Conservation (phyloP, 495 filamentous ascomycete genomes). For the Penicillium simplicissimum region DNA sequence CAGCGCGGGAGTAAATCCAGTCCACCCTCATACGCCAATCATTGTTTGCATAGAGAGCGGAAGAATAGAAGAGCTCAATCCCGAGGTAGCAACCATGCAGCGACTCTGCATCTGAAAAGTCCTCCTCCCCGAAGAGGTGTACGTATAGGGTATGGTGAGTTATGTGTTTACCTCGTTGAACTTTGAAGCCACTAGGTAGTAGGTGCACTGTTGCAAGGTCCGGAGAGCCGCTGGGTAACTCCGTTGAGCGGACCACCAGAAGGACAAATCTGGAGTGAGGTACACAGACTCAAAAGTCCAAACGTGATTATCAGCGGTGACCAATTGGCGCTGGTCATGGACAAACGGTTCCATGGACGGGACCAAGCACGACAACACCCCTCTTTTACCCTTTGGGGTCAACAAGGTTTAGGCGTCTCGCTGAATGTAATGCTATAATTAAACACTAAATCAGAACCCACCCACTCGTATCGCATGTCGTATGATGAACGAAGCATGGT, state of each 20-base stretch:
- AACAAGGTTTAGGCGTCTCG: not conserved
- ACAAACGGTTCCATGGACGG: not conserved
- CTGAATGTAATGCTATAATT: slow-evolving; percentile 6
- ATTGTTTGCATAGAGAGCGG: slow-evolving; percentile 15
- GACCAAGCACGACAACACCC: slow-evolving; percentile 3
- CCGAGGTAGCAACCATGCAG: slow-evolving; percentile 42
- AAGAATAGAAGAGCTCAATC: slow-evolving; percentile 22
- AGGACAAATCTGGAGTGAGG: slow-evolving; percentile 1
- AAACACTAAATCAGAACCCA: not conserved
- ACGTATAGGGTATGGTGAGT: not conserved
- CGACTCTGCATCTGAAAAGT: slow-evolving; percentile 10
- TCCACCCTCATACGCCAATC: slow-evolving; percentile 31
- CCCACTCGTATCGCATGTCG: slow-evolving; percentile 1
- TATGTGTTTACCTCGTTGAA: not conserved
- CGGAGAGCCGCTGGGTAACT: slow-evolving; percentile 34
- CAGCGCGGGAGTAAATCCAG: slow-evolving; percentile 36
- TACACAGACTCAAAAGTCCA: not conserved
- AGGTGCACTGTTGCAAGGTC: slow-evolving; percentile 5
- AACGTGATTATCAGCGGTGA: slow-evolving; percentile 6
- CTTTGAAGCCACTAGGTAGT: not conserved
- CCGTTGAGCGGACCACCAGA: slow-evolving; percentile 13
- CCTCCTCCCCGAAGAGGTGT: not conserved
- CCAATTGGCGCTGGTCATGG: not conserved
- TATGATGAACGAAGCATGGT: not conserved
- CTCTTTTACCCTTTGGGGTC: slow-evolving; percentile 15